These are phyloP conservation scores for Lactarius akahatsu DNA, from an alignment of 768 basidiomycete genomes.

Conservation along the genomic window DNA sequence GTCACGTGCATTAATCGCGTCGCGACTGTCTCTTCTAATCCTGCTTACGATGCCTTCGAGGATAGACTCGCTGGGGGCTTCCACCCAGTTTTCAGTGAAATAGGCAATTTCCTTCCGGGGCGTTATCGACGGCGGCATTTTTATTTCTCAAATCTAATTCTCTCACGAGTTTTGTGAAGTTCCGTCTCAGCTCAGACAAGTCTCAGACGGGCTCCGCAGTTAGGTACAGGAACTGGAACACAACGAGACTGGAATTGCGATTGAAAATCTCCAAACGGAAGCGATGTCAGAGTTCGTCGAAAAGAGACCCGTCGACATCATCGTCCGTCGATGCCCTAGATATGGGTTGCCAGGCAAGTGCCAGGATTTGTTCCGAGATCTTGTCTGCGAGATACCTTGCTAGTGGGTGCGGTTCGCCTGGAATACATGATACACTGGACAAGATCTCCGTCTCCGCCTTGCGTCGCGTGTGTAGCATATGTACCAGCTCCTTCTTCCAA, in stretches of 20 bases:
- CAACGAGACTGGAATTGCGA: not conserved
- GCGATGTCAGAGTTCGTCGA: not conserved
- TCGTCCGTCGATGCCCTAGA: not conserved
- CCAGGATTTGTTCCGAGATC: conserved; percentile 24
- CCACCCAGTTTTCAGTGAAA: too few relatives aligned
- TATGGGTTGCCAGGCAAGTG: not conserved
- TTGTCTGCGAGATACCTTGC: conserved; percentile 33
- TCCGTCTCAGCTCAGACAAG: too few relatives aligned
- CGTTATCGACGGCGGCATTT: not conserved
- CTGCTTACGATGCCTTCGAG: conserved; percentile 12
- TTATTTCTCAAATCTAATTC: not conserved
- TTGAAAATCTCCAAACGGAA: not conserved
- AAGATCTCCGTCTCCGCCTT: conserved; percentile 93
- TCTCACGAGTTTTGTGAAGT: not conserved
- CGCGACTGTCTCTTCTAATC: conserved; percentile 29
- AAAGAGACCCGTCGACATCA: not conserved
- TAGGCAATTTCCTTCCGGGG: too few relatives aligned
- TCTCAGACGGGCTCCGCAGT: not conserved
- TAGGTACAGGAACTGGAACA: not conserved
- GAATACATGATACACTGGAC: conserved; percentile 25
- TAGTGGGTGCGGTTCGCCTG: conserved; percentile 25
- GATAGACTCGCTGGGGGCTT: too few relatives aligned
- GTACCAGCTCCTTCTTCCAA: conserved; percentile 79
- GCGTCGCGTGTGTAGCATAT: conserved; percentile 76
- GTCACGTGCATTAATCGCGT: conserved; percentile 28